Conservation (phyloP, 768 basidiomycete genomes). For the Lactifluus rugatus region DNA sequence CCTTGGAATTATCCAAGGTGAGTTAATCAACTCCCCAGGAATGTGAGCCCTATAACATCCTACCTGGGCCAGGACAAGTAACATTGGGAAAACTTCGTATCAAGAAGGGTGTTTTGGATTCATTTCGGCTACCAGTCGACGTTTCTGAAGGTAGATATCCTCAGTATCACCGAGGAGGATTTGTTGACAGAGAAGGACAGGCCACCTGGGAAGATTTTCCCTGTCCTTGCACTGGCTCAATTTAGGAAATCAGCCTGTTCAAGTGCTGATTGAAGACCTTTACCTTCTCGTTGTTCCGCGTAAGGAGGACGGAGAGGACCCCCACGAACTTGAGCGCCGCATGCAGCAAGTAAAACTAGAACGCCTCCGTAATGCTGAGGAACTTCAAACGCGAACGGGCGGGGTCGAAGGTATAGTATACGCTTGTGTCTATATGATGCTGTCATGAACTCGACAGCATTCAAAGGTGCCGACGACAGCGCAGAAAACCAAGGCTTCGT, state of each 20-base stretch:
- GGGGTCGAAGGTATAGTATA: constrained; percentile 41
- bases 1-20: constrained; percentile 84
- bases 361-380: constrained; percentile 80
- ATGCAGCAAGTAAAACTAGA: constrained; percentile 82
- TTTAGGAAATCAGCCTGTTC: constrained; percentile 80
- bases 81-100: constrained; percentile 74
- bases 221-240: constrained; percentile 86
- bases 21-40: constrained; percentile 7
- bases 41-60: constrained; percentile 7
- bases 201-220: constrained; percentile 79
- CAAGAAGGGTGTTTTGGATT: constrained; percentile 90
- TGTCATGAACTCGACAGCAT: not conserved
- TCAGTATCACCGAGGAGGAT: not conserved
- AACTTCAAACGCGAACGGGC: constrained; percentile 59
- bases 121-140: constrained; percentile 91
- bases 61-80: constrained; percentile 47
- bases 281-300: constrained; percentile 88
- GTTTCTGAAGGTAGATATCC: constrained; percentile 67
- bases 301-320: constrained; percentile 54
- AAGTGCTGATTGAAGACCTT: constrained; percentile 86
- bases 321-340: constrained; percentile 76
- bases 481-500: constrained; percentile 73
- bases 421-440: not conserved
- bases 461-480: constrained; percentile 30
- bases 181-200: constrained; percentile 29